phyloP scores from a whole-genome alignment of 2,329 filamentous ascomycete species.

The Pyrenochaeta sp. region DNA sequence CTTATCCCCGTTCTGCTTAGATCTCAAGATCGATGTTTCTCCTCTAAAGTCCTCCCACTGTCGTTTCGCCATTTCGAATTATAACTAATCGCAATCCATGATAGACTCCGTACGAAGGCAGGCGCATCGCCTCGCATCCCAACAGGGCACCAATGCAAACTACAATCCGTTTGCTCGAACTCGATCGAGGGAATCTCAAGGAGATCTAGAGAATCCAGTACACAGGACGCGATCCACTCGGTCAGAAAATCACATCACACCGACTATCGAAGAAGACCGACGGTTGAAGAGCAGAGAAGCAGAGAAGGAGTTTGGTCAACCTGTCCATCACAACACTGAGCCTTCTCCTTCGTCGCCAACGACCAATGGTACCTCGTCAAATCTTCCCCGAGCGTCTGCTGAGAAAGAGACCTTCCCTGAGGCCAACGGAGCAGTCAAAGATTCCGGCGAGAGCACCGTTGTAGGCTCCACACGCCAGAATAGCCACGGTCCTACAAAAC shows the following conservation, averaged over 20 bases:
- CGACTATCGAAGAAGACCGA: conserved; percentile 35
- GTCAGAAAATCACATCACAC: conserved; percentile 28
- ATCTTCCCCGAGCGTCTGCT: conserved; percentile 10
- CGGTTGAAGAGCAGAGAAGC: conserved; percentile 30
- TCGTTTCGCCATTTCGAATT: conserved; percentile 7
- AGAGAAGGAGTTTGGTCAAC: conserved; percentile 37
- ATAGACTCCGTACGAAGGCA: conserved; percentile 46
- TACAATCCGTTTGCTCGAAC: conserved; percentile 46
- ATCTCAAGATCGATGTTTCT: background rate
- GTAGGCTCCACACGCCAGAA: conserved; percentile 17
- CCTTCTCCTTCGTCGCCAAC: conserved; percentile 31
- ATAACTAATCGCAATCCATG: conserved; percentile 17
- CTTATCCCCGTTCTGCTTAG: conserved; percentile 15
- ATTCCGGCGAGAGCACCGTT: conserved; percentile 33
- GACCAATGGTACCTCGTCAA: conserved; percentile 16
- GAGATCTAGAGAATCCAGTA: conserved; percentile 40
- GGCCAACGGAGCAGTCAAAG: conserved; percentile 20
- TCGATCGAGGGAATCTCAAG: conserved; percentile 29
- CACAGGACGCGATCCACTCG: conserved; percentile 27
- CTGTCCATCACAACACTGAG: conserved; percentile 39
- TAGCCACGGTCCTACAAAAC: conserved; percentile 25
- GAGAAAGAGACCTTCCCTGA: conserved; percentile 14
- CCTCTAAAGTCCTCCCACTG: background rate
- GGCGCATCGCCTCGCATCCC: conserved; percentile 46
- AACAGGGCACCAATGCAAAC: conserved; percentile 31